These are phyloP conservation scores for Mycena sp. DNA, from an alignment of 1,284 basidiomycete species.

Conservation along the genomic window DNA sequence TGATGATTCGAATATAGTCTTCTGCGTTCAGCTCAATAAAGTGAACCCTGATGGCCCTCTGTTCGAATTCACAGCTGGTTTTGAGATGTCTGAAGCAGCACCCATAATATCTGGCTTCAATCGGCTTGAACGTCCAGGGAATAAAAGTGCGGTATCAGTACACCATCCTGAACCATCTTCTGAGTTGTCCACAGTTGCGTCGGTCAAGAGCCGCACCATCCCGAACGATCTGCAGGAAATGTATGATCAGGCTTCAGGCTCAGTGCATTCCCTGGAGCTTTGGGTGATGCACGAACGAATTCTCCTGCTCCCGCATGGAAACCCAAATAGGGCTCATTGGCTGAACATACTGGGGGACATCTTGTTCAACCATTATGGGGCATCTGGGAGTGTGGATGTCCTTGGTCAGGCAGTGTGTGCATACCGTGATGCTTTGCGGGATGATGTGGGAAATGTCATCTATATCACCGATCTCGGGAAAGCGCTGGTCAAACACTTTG, in stretches of 20 bases:
- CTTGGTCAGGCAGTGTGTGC: constrained; percentile 4
- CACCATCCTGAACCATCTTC: background rate
- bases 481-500: background rate
- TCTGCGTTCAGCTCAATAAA: background rate
- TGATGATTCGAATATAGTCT: background rate
- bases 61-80: background rate
- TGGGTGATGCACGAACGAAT: constrained; percentile 4
- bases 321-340: background rate
- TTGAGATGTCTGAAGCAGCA: background rate
- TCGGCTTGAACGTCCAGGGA: background rate
- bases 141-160: background rate
- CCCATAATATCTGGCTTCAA: background rate
- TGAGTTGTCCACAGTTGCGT: background rate
- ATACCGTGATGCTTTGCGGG: constrained; percentile 10
- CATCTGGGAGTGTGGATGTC: background rate
- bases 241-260: background rate
- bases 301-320: background rate
- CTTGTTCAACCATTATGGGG: background rate
- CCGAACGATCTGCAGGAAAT: background rate
- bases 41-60: constrained; percentile 8
- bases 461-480: background rate
- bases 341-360: background rate
- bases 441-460: background rate
- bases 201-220: background rate
- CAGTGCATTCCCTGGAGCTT: background rate